phyloP scores from a whole-genome alignment of 2,329 filamentous ascomycete genomes.

The Epichloe baconii region DNA sequence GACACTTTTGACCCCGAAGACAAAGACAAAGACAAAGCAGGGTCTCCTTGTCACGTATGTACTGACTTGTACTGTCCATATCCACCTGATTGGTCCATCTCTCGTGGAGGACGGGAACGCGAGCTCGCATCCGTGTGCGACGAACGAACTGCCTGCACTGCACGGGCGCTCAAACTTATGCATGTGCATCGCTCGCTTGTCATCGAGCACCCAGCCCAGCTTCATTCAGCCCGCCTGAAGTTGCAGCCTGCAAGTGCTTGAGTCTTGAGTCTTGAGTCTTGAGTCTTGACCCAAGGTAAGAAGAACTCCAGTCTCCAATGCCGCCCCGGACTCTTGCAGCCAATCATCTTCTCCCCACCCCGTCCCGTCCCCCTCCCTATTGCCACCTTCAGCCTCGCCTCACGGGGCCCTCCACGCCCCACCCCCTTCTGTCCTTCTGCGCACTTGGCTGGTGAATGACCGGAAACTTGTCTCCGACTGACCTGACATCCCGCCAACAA shows the following conservation, averaged over 20 bases:
- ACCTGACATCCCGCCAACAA: background rate
- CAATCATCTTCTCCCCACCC: background rate
- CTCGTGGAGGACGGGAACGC: background rate
- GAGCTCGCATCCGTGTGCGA: background rate
- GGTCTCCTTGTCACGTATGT: background rate
- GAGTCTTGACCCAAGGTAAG: background rate
- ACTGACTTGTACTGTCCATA: background rate
- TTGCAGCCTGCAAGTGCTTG: too few relatives aligned
- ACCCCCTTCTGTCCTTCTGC: background rate
- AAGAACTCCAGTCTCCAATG: background rate
- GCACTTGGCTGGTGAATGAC: background rate
- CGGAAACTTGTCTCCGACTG: background rate
- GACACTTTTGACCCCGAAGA: background rate
- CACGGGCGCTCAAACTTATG: background rate
- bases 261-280: too few relatives aligned
- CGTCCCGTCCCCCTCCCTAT: background rate
- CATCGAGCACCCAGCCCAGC: too few relatives aligned
- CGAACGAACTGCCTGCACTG: background rate
- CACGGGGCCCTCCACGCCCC: background rate
- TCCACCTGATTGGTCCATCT: background rate
- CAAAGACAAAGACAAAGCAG: background rate
- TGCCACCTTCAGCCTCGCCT: background rate
- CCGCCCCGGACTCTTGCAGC: background rate
- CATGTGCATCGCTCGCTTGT: background rate
- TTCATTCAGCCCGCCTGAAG: too few relatives aligned